phyloP scores from a whole-genome alignment of 768 basidiomycete species.

The Leccinum olivaceopallidum region DNA sequence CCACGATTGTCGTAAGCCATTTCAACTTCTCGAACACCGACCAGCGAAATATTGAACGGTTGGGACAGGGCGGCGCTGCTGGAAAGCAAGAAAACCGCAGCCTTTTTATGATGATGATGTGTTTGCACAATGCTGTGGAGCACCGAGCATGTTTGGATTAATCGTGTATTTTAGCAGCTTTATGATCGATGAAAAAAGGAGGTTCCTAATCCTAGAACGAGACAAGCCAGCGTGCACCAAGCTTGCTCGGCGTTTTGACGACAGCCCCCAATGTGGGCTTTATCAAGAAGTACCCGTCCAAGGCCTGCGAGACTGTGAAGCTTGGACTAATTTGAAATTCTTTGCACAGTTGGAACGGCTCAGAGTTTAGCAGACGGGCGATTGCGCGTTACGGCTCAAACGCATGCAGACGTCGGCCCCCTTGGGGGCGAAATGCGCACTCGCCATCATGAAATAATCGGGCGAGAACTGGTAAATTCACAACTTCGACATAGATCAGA shows the following conservation, averaged over 20 bases:
- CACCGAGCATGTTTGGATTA: background rate
- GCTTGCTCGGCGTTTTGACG: background rate
- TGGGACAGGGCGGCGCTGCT: background rate
- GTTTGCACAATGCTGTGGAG: background rate
- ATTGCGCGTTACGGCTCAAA: background rate
- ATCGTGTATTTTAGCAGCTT: background rate
- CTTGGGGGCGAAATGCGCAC: background rate
- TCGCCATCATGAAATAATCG: background rate
- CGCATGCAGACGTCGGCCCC: background rate
- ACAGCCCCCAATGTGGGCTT: background rate
- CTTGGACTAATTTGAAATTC: background rate
- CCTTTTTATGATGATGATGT: background rate
- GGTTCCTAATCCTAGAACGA: background rate
- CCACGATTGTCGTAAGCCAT: background rate
- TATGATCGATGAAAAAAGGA: background rate
- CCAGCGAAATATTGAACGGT: background rate
- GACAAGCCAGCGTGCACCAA: background rate
- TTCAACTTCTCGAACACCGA: background rate
- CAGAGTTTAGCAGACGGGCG: background rate
- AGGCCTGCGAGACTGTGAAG: background rate
- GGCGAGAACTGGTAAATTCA: background rate
- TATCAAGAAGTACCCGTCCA: background rate
- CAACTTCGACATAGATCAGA: background rate
- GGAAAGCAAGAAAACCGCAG: background rate
- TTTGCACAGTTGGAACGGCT: background rate